These are phyloP conservation scores for Termitomyces sp. DNA, from an alignment of 768 basidiomycete genomes.

Conservation along the genomic window DNA sequence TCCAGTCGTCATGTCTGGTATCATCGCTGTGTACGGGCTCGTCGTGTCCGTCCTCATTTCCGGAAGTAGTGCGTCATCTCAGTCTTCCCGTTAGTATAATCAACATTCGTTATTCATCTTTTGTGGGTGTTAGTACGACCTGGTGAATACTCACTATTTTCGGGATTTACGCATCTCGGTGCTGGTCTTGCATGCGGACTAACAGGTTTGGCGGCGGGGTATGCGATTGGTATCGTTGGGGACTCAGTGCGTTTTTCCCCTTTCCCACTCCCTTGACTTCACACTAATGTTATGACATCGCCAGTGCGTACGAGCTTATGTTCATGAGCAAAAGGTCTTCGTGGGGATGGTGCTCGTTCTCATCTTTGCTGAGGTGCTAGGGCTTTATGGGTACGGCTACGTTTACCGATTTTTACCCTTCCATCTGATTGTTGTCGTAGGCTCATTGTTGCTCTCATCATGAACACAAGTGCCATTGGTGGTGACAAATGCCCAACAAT, in stretches of 20 bases:
- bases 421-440: conserved; percentile 16
- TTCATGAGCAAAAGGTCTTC: conserved; percentile 87
- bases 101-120: background rate
- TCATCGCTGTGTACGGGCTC: conserved; percentile 95
- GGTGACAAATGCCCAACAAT: conserved; percentile 17
- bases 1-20: conserved; percentile 97
- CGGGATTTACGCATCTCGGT: conserved; percentile 88
- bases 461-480: conserved; percentile 67
- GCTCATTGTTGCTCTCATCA: conserved; percentile 84
- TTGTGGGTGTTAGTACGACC: conserved; percentile 47
- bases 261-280: background rate
- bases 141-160: conserved; percentile 71
- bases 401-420: background rate
- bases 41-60: conserved; percentile 93
- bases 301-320: conserved; percentile 38
- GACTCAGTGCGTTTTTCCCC: conserved; percentile 62
- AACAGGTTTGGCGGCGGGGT: conserved; percentile 90
- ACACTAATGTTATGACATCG: background rate
- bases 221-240: conserved; percentile 91
- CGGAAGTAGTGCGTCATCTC: conserved; percentile 39
- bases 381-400: conserved; percentile 50
- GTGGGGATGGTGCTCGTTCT: conserved; percentile 96
- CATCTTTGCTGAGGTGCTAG: conserved; percentile 88
- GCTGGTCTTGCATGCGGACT: conserved; percentile 89
- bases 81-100: conserved; percentile 5